Evolutionary conservation across 1,284 basidiomycete species (phyloP).

Genomic region (Ustilago bromivora): DNA sequence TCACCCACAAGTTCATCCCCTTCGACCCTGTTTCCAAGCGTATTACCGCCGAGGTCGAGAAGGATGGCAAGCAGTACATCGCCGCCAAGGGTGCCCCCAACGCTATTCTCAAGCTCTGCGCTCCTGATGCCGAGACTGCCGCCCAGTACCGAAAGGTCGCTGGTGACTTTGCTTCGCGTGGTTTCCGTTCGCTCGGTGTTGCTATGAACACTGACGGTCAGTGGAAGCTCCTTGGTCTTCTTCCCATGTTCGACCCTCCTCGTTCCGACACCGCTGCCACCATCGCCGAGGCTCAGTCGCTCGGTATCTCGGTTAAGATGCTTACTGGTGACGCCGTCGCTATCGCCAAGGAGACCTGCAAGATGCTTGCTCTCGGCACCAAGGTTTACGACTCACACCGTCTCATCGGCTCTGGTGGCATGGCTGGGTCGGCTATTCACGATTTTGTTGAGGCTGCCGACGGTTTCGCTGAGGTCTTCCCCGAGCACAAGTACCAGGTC

Average conservation of each 20-base stretch:
- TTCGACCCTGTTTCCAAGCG: constrained; percentile 76
- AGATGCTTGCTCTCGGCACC: constrained; percentile 73
- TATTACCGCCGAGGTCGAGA: constrained; percentile 74
- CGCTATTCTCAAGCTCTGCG: constrained; percentile 73
- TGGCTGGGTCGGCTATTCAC: constrained; percentile 74
- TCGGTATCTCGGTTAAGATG: constrained; percentile 75
- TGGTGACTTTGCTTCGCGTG: constrained; percentile 73
- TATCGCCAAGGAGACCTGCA: constrained; percentile 75
- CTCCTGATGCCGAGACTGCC: constrained; percentile 71
- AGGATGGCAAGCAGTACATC: constrained; percentile 73
- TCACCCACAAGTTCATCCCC: constrained; percentile 74
- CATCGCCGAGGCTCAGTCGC: constrained; percentile 73
- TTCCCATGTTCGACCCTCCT: constrained; percentile 74
- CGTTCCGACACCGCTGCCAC: constrained; percentile 74
- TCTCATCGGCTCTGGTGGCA: constrained; percentile 73
- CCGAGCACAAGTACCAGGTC: constrained; percentile 75
- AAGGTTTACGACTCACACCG: constrained; percentile 75
- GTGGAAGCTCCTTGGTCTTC: constrained; percentile 73
- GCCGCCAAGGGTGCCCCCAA: constrained; percentile 75
- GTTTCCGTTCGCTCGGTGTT: constrained; percentile 74
- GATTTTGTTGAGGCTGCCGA: constrained; percentile 75
- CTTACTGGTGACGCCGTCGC: constrained; percentile 75
- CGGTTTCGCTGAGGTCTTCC: constrained; percentile 75
- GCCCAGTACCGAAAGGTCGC: constrained; percentile 72
- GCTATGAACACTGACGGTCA: constrained; percentile 73